phyloP scores from a whole-genome alignment of 495 filamentous ascomycete genomes.

The Neurospora sublineolata region DNA sequence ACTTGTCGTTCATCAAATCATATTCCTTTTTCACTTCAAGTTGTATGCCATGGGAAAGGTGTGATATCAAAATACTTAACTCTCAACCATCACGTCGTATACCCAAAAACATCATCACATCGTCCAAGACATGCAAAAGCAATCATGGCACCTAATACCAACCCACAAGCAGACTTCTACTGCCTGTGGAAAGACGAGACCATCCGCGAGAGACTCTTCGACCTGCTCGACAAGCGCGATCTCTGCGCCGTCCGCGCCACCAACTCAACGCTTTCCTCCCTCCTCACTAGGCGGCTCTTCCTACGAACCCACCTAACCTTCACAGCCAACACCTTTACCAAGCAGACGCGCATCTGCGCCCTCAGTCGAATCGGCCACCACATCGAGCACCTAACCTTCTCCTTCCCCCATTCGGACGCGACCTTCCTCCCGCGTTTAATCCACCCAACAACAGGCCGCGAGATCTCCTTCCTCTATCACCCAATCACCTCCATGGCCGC shows the following conservation, averaged over 20 bases:
- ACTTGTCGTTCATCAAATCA: neutral
- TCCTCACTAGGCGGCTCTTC: slow-evolving; percentile 43
- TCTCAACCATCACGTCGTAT: neutral
- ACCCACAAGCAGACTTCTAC: slow-evolving; percentile 33
- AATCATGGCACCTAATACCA: slow-evolving; percentile 29
- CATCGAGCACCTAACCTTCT: slow-evolving; percentile 58
- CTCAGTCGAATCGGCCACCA: slow-evolving; percentile 61
- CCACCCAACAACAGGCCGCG: slow-evolving; percentile 56
- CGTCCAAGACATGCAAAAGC: slow-evolving; percentile 29
- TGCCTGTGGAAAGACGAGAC: slow-evolving; percentile 41
- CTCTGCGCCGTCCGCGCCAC: slow-evolving; percentile 39
- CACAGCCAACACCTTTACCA: slow-evolving; percentile 57
- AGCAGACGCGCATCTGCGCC: slow-evolving; percentile 53
- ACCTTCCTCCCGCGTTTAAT: slow-evolving; percentile 70
- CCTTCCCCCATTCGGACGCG: slow-evolving; percentile 53
- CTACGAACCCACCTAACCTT: slow-evolving; percentile 50
- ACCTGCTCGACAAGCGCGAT: slow-evolving; percentile 36
- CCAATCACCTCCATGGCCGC: slow-evolving; percentile 47
- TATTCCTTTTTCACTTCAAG: neutral
- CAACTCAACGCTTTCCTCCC: slow-evolving; percentile 39
- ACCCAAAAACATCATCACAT: neutral
- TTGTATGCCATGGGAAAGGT: neutral
- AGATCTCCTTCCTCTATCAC: slow-evolving; percentile 62
- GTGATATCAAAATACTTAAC: neutral
- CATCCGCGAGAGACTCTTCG: slow-evolving; percentile 40